A percentile compares a stretch with the other conserved stretches of the same genome.
Evolutionary conservation across 2,329 filamentous ascomycete species (phyloP).

Genomic region (Botrytis hyacinthi): DNA sequence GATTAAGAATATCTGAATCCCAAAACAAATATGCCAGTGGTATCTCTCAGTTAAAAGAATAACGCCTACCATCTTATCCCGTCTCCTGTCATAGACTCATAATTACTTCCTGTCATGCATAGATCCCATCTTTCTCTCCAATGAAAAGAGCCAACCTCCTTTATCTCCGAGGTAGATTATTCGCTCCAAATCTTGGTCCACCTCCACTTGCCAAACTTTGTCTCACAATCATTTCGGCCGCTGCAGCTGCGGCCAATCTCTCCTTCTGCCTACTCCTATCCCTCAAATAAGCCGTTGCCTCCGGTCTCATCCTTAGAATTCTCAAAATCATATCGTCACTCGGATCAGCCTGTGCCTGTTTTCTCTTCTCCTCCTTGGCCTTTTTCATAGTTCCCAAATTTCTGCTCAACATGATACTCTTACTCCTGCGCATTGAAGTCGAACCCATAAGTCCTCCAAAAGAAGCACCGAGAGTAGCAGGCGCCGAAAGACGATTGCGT

Average conservation of each 20-base stretch:
- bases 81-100: constrained; percentile 8
- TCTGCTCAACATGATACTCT: constrained; percentile 88
- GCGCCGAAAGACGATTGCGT: constrained; percentile 69
- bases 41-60: constrained; percentile 10
- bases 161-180: constrained; percentile 38
- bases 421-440: constrained; percentile 62
- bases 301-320: constrained; percentile 91
- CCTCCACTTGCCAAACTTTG: constrained; percentile 73
- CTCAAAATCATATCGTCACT: constrained; percentile 97
- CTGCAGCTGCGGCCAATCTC: constrained; percentile 81
- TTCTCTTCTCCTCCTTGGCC: constrained; percentile 92
- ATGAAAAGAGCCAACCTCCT: neutral
- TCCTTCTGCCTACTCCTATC: constrained; percentile 93
- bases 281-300: constrained; percentile 82
- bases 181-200: constrained; percentile 38
- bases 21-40: constrained; percentile 13
- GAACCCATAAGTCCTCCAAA: constrained; percentile 63
- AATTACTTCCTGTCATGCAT: constrained; percentile 7
- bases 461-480: constrained; percentile 53
- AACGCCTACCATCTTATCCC: constrained; percentile 10
- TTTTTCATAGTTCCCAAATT: constrained; percentile 96
- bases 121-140: neutral
- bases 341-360: constrained; percentile 92
- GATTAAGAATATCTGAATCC: neutral
- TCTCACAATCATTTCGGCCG: constrained; percentile 89